These are phyloP conservation scores for Solanum clarkiae DNA, from an alignment of 257 asterid genomes.

Conservation along the genomic window DNA sequence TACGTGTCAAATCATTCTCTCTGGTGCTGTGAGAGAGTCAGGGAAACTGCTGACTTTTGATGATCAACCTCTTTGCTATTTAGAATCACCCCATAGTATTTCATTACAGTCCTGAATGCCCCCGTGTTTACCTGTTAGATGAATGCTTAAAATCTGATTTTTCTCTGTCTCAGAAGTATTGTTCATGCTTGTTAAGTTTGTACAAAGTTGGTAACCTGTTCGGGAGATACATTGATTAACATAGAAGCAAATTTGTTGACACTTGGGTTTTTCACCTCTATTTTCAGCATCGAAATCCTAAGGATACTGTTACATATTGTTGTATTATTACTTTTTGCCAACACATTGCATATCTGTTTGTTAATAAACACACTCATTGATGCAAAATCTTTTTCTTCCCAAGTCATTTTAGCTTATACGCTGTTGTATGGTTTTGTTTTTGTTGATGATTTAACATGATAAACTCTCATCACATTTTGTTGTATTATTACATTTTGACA, in stretches of 20 bases:
- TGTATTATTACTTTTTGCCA: neutral
- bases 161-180: neutral
- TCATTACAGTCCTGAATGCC: neutral
- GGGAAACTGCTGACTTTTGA: neutral
- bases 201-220: neutral
- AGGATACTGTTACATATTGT: neutral
- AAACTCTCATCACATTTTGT: neutral
- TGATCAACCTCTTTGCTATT: neutral
- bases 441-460: neutral
- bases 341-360: neutral
- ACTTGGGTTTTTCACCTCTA: neutral
- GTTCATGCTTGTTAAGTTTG: neutral
- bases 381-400: neutral
- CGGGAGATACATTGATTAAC: neutral
- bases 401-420: neutral
- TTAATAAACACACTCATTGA: neutral
- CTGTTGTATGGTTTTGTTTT: neutral
- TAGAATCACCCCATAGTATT: neutral
- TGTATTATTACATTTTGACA: neutral
- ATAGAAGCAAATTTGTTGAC: neutral
- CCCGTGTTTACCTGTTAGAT: neutral
- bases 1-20: neutral
- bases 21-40: neutral
- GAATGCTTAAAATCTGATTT: neutral
- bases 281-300: neutral